phyloP scores from a whole-genome alignment of 495 filamentous ascomycete species.

The Saxispiralis lemnorum region DNA sequence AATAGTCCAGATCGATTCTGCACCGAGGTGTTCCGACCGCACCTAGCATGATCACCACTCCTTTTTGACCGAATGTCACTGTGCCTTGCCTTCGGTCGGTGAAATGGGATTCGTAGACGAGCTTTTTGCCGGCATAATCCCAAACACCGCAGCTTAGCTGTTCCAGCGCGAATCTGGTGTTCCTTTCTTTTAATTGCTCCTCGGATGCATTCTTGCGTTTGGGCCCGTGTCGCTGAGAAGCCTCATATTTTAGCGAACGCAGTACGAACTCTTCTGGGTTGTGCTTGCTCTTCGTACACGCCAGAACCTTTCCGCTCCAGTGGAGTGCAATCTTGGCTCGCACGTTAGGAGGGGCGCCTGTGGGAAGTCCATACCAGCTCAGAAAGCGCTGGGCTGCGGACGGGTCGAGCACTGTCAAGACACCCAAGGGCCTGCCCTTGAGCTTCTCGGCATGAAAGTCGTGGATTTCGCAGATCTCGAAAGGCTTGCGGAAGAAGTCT shows the following conservation, averaged over 20 bases:
- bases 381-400: slow-evolving; percentile 9
- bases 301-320: background rate
- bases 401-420: slow-evolving; percentile 12
- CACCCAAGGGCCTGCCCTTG: slow-evolving; percentile 9
- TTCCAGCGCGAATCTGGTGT: slow-evolving; percentile 3
- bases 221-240: background rate
- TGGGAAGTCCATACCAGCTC: slow-evolving; percentile 5
- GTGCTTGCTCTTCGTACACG: slow-evolving; percentile 1
- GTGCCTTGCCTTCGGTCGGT: slow-evolving; percentile 3
- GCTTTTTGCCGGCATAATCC: slow-evolving; percentile 7
- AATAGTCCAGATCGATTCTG: slow-evolving; percentile 15
- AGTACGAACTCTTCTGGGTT: slow-evolving; percentile 3
- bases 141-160: slow-evolving; percentile 11
- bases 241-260: background rate
- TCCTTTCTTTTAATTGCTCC: background rate
- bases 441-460: slow-evolving; percentile 12
- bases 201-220: background rate
- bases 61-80: slow-evolving; percentile 12
- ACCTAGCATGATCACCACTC: slow-evolving; percentile 9
- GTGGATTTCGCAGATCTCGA: slow-evolving; percentile 4
- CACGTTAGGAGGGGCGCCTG: background rate
- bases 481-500: slow-evolving; percentile 5
- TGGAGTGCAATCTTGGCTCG: background rate
- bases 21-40: background rate
- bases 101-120: slow-evolving; percentile 12